These are phyloP conservation scores for Neurospora intermedia DNA, from an alignment of 495 filamentous ascomycete species.

Conservation along the genomic window DNA sequence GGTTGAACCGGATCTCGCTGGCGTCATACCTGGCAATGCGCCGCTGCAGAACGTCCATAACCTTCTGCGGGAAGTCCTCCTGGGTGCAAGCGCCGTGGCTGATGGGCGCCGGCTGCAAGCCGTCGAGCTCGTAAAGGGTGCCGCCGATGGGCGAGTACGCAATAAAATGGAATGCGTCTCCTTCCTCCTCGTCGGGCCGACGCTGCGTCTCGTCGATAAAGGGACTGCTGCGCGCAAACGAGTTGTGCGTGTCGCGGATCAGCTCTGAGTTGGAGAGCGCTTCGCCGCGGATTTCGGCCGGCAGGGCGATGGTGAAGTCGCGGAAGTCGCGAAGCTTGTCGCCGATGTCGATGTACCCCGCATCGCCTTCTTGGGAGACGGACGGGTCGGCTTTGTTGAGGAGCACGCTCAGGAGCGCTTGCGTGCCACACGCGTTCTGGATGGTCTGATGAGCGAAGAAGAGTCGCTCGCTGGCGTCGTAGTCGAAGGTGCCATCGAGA, in stretches of 20 bases:
- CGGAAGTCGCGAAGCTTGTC: slow-evolving; percentile 62
- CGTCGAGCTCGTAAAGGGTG: slow-evolving; percentile 87
- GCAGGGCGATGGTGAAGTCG: slow-evolving; percentile 83
- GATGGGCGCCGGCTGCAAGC: slow-evolving; percentile 85
- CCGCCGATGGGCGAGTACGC: slow-evolving; percentile 79
- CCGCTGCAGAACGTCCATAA: slow-evolving; percentile 77
- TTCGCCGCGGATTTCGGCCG: slow-evolving; percentile 60
- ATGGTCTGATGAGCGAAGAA: slow-evolving; percentile 98
- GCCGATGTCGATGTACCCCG: slow-evolving; percentile 41
- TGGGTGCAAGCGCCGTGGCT: slow-evolving; percentile 64
- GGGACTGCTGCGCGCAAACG: slow-evolving; percentile 76
- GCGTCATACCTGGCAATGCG: slow-evolving; percentile 78
- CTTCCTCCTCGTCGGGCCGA: slow-evolving; percentile 43
- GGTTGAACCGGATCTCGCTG: slow-evolving; percentile 87
- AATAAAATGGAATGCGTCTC: slow-evolving; percentile 96
- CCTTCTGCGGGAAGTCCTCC: slow-evolving; percentile 64
- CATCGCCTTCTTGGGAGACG: slow-evolving; percentile 3
- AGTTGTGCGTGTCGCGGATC: slow-evolving; percentile 88
- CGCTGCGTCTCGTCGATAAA: slow-evolving; percentile 83
- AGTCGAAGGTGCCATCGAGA: slow-evolving; percentile 75
- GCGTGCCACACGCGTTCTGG: slow-evolving; percentile 97
- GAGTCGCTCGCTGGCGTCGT: slow-evolving; percentile 56
- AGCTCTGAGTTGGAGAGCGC: slow-evolving; percentile 58
- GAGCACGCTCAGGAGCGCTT: slow-evolving; percentile 85
- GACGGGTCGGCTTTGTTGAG: slow-evolving; percentile 59